Base-by-base conservation (phyloP, 208 protist genomes). In the Leptomonas pyrrhocoris region DNA sequence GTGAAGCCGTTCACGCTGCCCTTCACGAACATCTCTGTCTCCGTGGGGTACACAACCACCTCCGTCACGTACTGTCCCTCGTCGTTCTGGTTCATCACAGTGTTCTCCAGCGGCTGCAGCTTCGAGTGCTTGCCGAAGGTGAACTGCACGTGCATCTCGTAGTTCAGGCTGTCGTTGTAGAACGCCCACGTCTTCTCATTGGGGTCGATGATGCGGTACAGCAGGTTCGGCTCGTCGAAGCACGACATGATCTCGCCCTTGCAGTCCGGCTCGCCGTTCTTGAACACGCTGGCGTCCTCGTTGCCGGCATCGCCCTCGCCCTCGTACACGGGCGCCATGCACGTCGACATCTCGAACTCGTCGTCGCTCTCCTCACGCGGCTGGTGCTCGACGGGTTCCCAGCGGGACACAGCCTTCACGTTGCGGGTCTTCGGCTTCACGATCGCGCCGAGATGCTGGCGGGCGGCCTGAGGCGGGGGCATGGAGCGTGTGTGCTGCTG, bases 91-190 rank as follows among this genome's bases (percentile, higher is more conserved):
- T 76, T 61, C 54, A 89, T 48, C 40, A 74, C 55, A 11, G 87
- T 90, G 74, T 93, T 92, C 34, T 83, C 85, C 40, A 92, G 81
- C 28, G 83, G 80, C 40, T 77, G 81, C 62, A 95, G 60, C 6
- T 68, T 48, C 18, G 81, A 92, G 19, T 79, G 70, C 27, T 76
- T 66, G 38, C 84, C 82, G 76, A 96, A 96, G 16, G 57, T 79
- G 42, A 93, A 87, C 73, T 88, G 64, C 54, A 96, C 84, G 18
- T 65, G 81, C 86, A 96, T 96, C 71, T 94, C 61, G 19, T 54
- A 87, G 65, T 89, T 83, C 36, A 58, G 48, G 1, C 84, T 88
- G 74, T 92, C 88, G 58, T 96, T 96, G 81, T 96, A 96, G 48
- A 95, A 95, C 34, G 83, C 89, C 85, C 90, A 96, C 51, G 79